Evolutionary conservation across 192 early-diverging fungal species (phyloP), one percentile per base, ranked within the genome.

Genomic region (Obelidium mucronatum): DNA sequence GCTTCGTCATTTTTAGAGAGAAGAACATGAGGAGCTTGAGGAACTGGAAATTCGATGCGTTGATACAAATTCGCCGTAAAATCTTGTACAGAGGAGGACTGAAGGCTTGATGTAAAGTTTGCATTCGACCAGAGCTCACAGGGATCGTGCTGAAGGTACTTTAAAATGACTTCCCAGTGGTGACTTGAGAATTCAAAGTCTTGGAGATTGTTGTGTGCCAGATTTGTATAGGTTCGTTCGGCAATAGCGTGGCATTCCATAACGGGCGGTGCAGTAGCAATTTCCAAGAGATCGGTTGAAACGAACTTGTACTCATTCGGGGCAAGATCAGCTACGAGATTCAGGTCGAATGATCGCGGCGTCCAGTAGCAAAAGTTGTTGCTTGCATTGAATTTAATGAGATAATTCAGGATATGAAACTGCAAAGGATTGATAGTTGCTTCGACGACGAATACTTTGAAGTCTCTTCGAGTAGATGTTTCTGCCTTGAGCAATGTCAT

Each of bases 321-420:
- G 11, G 13, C 28, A 13, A 60, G 11, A 60, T 60, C 26, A 22
- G 11, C 26, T 8, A 60, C 15, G 8, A 17, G 11, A 11, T 60
- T 30, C 8, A 60, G 11, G 8, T 22, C 8, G 26, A 11, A 13
- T 13, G 15, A 22, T 17, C 63, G 40, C 31, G 54, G 63, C 33
- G 63, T 63, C 72, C 72, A 73, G 35, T 66, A 64, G 8, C 28
- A 17, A 34, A 73, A 73, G 6, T 58, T 58, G 19, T 66, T 11
- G n/a, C 56, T 33, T n/a, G 30, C n/a, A 40, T 64, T 35, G 30
- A 56, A 73, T 56, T 33, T 67, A 33, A 64, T 73, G 35, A 33
- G 13, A 22, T 73, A 35, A 24, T 24, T 31, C 33, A 35, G 55
- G 40, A 56, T 53, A 31, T 55, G 58, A n/a, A n/a, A n/a, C n/a